Base-by-base conservation (phyloP, 768 basidiomycete genomes). In the Suillus cothurnatus region DNA sequence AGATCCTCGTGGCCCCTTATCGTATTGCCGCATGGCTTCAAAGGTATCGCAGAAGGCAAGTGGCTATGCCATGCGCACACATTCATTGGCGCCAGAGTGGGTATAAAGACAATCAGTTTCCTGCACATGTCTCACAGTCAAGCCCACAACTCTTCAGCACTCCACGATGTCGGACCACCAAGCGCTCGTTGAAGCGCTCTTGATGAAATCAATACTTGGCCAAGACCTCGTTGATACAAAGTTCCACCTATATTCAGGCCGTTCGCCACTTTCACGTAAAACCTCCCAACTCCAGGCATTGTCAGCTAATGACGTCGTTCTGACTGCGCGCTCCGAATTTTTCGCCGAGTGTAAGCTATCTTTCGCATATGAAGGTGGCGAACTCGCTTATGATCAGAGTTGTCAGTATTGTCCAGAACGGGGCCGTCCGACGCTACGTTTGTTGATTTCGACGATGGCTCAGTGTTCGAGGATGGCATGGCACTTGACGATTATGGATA, bases 161-260 rank as follows among this genome's bases (percentile, higher is more conserved):
- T 7, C 6, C 26, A 59, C 26, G 11, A 66, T 60, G 68, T 64
- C 36, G 28, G 61, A 66, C 52, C 55, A 61, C 43, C 65, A 61
- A 7, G 68, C 66, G 12, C 60, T 64, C n/a, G 64, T 70, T 2
- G 69, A 72, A 38, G 73, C 67, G 21, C 66, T 74, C 41, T 12
- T 76, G 15, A 68, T 69, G 56, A 69, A 70, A 57, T 74, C 70
- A 36, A 61, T 74, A 11, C 69, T 77, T n/a, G 70, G 70, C 17
- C 71, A 78, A 21, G 66, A 67, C 19, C 67, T 77, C 28, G 50
- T 75, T 39, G 71, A 76, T 61, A 76, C 76, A 7, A 71, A 75
- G 34, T 74, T 79, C 28, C 74, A 78, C 58, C 60, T 74, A 8
- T 79, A 68, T 53, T 74, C 70, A 0, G 38, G 73, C 15, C 71